Base-by-base conservation (phyloP, 2,329 filamentous ascomycete species). In the Pseudogymnoascus sp. region DNA sequence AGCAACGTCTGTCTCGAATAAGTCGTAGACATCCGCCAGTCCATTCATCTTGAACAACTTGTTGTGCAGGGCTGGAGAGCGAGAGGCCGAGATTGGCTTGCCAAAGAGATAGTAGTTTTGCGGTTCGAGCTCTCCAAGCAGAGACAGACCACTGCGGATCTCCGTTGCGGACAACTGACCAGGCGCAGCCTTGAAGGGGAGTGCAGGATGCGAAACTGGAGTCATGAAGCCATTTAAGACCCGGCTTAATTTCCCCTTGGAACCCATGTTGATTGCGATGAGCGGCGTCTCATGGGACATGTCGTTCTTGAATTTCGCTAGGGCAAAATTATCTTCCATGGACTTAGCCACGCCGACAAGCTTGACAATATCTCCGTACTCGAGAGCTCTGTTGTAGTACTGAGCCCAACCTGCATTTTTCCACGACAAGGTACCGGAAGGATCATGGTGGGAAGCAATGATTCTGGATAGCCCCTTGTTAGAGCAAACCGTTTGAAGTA, bases 231-330 rank as follows among this genome's bases (percentile, higher is more conserved):
- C 82, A 75, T 99, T 99, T 64, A 96, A 79, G 50, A 99, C 88
- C 35, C 95, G 88, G 71, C 91, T 96, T 43, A 97, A 82, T 77
- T 96, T 95, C 59, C 95, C 95, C 26, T 84, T 80, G 59, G 85
- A 81, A 31, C 93, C 93, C 93, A 99, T 98, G 76, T 99, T 99
- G 73, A 99, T 89, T 1, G 90, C 91, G 69, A 99, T 97, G 62
- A 99, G 78, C 0, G 93, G 93, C n/a, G 87, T 86, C 61, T 89
- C 82, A 72, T 96, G 89, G 38, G 85, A 80, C 76, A 93, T 92
- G 78, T 84, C 88, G 22, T 82, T 78, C 78, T 90, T 93, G 83
- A 99, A 99, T 59, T 84, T 84, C 41, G 86, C 85, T 31, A 98
- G 82, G 41, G 89, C 86, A 72, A 90, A 95, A 74, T 99, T 99